Conservation (phyloP, 805 yeast genomes). For the Barnettozyma pratensis region DNA sequence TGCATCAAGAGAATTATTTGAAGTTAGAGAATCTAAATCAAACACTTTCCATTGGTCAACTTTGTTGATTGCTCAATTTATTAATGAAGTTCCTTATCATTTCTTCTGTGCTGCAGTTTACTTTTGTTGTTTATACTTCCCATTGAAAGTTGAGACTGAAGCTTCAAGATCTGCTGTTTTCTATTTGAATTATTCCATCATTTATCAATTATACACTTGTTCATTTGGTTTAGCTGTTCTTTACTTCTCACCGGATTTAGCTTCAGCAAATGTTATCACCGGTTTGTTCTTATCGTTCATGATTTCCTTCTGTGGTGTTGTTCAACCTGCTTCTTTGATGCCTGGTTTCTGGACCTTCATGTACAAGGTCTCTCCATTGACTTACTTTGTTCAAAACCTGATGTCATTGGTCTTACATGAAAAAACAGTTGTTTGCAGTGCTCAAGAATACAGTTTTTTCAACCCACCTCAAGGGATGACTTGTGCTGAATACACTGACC, state of each 20-base stretch:
- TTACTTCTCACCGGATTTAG: conserved; percentile 62
- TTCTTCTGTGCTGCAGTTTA: conserved; percentile 43
- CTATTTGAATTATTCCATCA: conserved; percentile 37
- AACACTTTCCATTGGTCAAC: conserved; percentile 73
- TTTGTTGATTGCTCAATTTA: conserved; percentile 46
- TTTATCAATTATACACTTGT: conserved; percentile 39
- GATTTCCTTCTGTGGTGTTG: conserved; percentile 34
- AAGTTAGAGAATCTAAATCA: conserved; percentile 67
- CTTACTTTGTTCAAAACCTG: conserved; percentile 52
- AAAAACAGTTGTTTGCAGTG: conserved; percentile 44
- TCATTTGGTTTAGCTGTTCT: conserved; percentile 46
- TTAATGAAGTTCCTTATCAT: conserved; percentile 61
- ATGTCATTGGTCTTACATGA: conserved; percentile 45
- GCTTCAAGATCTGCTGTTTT: conserved; percentile 48
- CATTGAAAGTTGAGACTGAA: conserved; percentile 36
- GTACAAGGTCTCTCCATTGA: conserved; percentile 62
- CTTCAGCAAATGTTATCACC: conserved; percentile 59
- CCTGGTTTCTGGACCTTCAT: conserved; percentile 75
- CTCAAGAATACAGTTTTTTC: conserved; percentile 43
- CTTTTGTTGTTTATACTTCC: conserved; percentile 49
- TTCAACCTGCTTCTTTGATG: conserved; percentile 36
- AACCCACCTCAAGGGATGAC: conserved; percentile 54
- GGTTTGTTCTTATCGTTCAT: conserved; percentile 35
- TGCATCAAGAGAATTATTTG: conserved; percentile 56
- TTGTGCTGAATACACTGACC: conserved; percentile 47